These are phyloP conservation scores for Mitragyna speciosa DNA, from an alignment of 257 asterid species.

Conservation along the genomic window DNA sequence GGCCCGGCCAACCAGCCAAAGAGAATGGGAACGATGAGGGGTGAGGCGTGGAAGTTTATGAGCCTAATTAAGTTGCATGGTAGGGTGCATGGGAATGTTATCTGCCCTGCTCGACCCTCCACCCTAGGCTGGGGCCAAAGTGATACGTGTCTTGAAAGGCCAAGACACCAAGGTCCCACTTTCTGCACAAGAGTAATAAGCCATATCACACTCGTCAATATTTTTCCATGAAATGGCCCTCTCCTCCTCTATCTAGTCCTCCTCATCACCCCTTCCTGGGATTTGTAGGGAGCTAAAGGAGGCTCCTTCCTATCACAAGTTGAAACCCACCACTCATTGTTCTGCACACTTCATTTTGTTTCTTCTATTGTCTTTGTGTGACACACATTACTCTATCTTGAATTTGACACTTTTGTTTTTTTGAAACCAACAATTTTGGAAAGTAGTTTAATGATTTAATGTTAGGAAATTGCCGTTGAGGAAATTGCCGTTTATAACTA, in stretches of 20 bases:
- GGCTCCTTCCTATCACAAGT: neutral
- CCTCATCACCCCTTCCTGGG: conserved; percentile 11
- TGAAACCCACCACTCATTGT: conserved; percentile 19
- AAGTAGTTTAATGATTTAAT: neutral
- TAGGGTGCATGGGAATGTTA: conserved; percentile 14
- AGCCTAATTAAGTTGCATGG: conserved; percentile 31
- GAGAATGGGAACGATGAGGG: conserved; percentile 40
- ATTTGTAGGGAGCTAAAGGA: neutral
- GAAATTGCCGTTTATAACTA: too few relatives aligned
- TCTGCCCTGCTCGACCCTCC: neutral
- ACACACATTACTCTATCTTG: neutral
- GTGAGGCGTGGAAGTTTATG: conserved; percentile 37
- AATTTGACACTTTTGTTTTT: neutral
- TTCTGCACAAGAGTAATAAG: conserved; percentile 2
- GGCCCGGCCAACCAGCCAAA: conserved; percentile 51
- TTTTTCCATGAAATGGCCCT: neutral
- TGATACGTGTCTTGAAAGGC: conserved; percentile 44
- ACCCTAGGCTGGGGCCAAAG: conserved; percentile 28
- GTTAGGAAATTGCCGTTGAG: too few relatives aligned
- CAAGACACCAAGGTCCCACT: conserved; percentile 54
- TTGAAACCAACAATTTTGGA: neutral
- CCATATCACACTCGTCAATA: neutral
- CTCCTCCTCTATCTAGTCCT: conserved; percentile 10
- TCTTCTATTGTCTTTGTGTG: conserved; percentile 24
- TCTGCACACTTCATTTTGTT: conserved; percentile 30